Evolutionary conservation across 345 rosid species (phyloP).

Genomic region (Fremontodendron californicum): DNA sequence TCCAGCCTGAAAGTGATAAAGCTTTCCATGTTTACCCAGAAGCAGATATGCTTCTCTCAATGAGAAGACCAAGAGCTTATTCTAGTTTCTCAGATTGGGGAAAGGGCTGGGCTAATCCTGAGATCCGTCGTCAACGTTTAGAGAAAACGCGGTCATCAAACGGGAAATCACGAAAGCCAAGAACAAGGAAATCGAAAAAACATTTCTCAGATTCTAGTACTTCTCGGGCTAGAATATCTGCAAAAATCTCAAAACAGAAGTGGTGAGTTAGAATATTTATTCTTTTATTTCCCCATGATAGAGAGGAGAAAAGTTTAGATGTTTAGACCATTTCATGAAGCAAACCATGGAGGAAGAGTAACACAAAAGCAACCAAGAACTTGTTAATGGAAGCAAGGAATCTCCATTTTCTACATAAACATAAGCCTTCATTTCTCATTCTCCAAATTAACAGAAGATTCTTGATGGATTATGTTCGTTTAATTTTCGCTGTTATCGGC

Average conservation of each 20-base stretch:
- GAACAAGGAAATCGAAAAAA: constrained; percentile 24
- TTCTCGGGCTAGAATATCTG: constrained; percentile 44
- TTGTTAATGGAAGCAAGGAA: constrained; percentile 21
- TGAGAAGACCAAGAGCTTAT: constrained; percentile 30
- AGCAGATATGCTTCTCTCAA: constrained; percentile 74
- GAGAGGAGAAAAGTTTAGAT: background rate
- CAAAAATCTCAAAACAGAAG: constrained; percentile 32
- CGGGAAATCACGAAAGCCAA: constrained; percentile 17
- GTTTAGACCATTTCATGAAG: background rate
- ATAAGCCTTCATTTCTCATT: background rate
- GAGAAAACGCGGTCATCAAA: constrained; percentile 21
- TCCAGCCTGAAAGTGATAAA: constrained; percentile 33
- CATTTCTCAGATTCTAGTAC: constrained; percentile 30
- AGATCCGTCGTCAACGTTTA: constrained; percentile 61
- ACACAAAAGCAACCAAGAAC: background rate
- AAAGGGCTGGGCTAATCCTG: constrained; percentile 92
- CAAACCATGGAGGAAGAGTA: constrained; percentile 2
- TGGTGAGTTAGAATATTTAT: background rate
- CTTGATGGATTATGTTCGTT: constrained; percentile 28
- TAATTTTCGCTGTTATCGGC: constrained; percentile 34
- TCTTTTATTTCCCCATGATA: background rate
- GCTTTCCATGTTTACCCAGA: constrained; percentile 58
- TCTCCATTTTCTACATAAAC: background rate
- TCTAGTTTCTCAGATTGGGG: constrained; percentile 71
- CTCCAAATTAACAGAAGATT: background rate